These are phyloP conservation scores for Penicillium sp. DNA, from an alignment of 2,329 filamentous ascomycete species.

Conservation along the genomic window DNA sequence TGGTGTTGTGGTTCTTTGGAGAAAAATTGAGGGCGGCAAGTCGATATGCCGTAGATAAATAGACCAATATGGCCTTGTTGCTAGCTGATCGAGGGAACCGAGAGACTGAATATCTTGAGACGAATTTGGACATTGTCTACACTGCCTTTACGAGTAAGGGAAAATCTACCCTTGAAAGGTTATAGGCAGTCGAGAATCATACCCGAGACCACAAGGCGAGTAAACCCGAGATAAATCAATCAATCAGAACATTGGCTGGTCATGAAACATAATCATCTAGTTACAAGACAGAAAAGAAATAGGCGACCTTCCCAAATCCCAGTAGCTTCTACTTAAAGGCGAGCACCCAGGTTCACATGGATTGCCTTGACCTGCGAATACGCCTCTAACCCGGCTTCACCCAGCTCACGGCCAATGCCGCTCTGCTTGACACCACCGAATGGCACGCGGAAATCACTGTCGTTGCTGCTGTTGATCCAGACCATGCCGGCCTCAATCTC, in stretches of 20 bases:
- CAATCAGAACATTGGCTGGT: slow-evolving; percentile 4
- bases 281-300: slow-evolving; percentile 11
- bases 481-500: slow-evolving; percentile 67
- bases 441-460: slow-evolving; percentile 50
- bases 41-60: too few species aligned
- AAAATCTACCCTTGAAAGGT: too few species aligned
- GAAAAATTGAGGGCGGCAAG: too few species aligned
- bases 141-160: too few species aligned
- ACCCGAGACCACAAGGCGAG: slow-evolving; percentile 51
- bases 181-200: too few species aligned
- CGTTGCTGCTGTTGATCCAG: slow-evolving; percentile 62
- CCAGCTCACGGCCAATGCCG: slow-evolving; percentile 61
- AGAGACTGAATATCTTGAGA: too few species aligned
- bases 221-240: slow-evolving; percentile 8
- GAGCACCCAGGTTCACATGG: slow-evolving; percentile 47
- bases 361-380: slow-evolving; percentile 60
- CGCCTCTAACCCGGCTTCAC: slow-evolving; percentile 59
- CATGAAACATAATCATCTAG: slow-evolving; percentile 20
- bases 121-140: too few species aligned
- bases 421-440: slow-evolving; percentile 64
- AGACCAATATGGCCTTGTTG: too few species aligned
- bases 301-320: slow-evolving; percentile 1
- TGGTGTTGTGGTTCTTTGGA: too few species aligned
- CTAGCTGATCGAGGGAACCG: too few species aligned
- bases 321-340: slow-evolving; percentile 27